These are phyloP conservation scores for Rubia yunnanensis DNA, from an alignment of 257 asterid genomes.

Conservation along the genomic window DNA sequence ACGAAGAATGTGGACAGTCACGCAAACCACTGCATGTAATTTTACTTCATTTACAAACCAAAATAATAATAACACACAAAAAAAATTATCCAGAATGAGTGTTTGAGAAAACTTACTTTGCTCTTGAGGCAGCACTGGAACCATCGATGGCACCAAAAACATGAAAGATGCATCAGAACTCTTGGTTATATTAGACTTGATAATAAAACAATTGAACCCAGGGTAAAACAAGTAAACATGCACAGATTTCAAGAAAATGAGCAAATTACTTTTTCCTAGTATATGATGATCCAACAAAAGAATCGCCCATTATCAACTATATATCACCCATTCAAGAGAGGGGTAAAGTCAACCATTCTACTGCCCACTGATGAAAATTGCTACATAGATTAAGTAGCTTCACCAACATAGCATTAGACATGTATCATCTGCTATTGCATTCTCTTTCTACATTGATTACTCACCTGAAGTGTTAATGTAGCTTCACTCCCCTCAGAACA, in stretches of 20 bases:
- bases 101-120: constrained; percentile 44
- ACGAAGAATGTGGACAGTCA: background rate
- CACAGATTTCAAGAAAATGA: background rate
- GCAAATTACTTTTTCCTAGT: background rate
- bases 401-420: background rate
- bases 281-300: background rate
- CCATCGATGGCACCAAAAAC: constrained; percentile 30
- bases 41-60: background rate
- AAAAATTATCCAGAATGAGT: background rate
- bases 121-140: constrained; percentile 91
- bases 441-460: background rate
- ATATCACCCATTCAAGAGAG: background rate
- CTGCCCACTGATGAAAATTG: background rate
- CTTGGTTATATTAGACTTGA: background rate
- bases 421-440: background rate
- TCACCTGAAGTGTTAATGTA: background rate
- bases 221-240: background rate
- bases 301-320: background rate
- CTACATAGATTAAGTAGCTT: background rate
- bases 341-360: background rate
- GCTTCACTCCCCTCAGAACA: background rate
- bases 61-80: background rate
- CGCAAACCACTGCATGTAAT: background rate
- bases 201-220: background rate
- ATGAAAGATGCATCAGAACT: constrained; percentile 21